Percentiles rank a stretch among this genome's conserved stretches.
phyloP scores from a whole-genome alignment of 2,329 filamentous ascomycete species.

The Neonectria punicea region DNA sequence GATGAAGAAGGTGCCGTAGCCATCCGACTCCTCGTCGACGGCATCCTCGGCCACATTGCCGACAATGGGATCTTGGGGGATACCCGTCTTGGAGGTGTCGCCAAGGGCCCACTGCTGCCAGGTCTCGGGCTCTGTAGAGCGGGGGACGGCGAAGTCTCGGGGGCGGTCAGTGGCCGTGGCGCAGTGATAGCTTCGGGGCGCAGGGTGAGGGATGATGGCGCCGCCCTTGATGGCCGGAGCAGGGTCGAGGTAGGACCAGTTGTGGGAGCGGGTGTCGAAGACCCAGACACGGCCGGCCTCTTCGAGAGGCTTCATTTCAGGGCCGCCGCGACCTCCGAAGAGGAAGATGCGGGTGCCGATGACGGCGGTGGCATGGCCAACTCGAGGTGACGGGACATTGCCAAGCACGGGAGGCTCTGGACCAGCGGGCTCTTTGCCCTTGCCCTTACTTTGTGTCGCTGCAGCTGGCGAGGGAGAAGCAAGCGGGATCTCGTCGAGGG shows the following conservation, averaged over 20 bases:
- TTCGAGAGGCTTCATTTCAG: conserved; percentile 75
- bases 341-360: conserved; percentile 79
- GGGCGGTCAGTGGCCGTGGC: conserved; percentile 68
- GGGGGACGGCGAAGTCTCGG: conserved; percentile 56
- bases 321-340: conserved; percentile 81
- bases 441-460: conserved; percentile 45
- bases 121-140: conserved; percentile 52
- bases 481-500: conserved; percentile 56
- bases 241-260: conserved; percentile 75
- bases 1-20: conserved; percentile 76
- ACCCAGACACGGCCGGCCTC: conserved; percentile 81
- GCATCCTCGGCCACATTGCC: conserved; percentile 67
- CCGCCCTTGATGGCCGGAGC: conserved; percentile 55
- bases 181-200: conserved; percentile 77
- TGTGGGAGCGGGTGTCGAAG: conserved; percentile 71
- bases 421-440: conserved; percentile 52
- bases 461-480: conserved; percentile 40
- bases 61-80: conserved; percentile 68
- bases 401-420: conserved; percentile 45
- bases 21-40: conserved; percentile 69
- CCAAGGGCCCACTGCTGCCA: conserved; percentile 68
- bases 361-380: conserved; percentile 77
- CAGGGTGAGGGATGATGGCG: conserved; percentile 59
- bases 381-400: conserved; percentile 71
- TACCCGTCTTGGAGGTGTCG: conserved; percentile 63